phyloP scores from a whole-genome alignment of 257 asterid genomes.

The Primulina tabacum region DNA sequence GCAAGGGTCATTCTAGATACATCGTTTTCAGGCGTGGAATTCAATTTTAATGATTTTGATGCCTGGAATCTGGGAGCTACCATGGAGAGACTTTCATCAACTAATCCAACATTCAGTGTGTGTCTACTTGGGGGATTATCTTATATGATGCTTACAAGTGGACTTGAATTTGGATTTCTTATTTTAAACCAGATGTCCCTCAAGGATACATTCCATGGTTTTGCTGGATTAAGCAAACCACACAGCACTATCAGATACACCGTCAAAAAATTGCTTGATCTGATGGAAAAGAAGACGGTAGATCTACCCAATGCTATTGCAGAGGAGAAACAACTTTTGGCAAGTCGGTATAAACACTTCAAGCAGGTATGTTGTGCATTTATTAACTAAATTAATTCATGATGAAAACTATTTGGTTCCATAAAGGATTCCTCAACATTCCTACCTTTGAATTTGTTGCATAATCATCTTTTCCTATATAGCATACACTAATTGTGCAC shows the following conservation, averaged over 20 bases:
- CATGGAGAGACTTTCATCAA: conserved; percentile 49
- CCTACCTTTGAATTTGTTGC: not conserved
- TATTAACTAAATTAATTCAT: not conserved
- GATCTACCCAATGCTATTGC: conserved; percentile 50
- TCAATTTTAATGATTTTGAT: conserved; percentile 43
- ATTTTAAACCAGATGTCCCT: conserved; percentile 59
- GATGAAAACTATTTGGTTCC: not conserved
- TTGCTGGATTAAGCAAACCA: conserved; percentile 81
- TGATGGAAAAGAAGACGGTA: conserved; percentile 49
- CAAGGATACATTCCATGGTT: conserved; percentile 66
- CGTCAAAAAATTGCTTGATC: conserved; percentile 75
- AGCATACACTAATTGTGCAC: not conserved
- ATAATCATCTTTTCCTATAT: no score
- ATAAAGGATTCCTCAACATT: not conserved
- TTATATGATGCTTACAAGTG: conserved; percentile 85
- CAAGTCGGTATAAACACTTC: conserved; percentile 58
- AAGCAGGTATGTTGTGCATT: conserved; percentile 56
- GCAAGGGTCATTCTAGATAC: conserved; percentile 83
- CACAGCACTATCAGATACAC: conserved; percentile 79
- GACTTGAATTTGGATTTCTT: conserved; percentile 76
- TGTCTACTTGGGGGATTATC: conserved; percentile 79
- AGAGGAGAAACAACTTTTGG: conserved; percentile 60
- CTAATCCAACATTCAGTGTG: conserved; percentile 52
- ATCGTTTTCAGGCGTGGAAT: conserved; percentile 80
- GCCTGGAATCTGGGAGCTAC: conserved; percentile 75